Evolutionary conservation across 1,284 basidiomycete species (phyloP), one percentile per base, ranked within the genome.

Genomic region (Apiotrichum siamense): DNA sequence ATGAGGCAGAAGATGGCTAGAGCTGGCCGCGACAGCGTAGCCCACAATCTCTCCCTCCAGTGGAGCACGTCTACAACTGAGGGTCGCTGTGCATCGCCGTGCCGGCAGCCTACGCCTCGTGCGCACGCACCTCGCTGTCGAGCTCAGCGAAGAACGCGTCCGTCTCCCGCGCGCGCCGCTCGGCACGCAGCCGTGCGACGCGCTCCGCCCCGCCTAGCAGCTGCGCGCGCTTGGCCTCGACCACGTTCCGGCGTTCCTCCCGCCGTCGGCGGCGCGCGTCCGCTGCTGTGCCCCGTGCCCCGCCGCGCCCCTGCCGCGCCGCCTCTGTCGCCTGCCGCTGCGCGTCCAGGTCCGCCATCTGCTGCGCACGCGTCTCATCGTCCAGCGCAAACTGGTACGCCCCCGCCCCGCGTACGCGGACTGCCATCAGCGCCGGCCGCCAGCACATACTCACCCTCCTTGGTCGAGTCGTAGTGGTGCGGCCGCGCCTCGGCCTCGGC

Each of bases 321-420:
- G 75, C 74, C 60, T 81, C 80, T 1, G 93, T 97, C 66, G 92
- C 87, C 21, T 79, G 77, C 35, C 88, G 76, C 12, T 80, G 78
- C 9, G 75, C 68, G 40, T 78, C 80, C 15, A 97, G 73, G 44
- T 84, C 83, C 44, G 87, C 85, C 87, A 92, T 87, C 73, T 96
- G 85, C 48, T 76, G 74, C 55, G 73, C 73, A 29, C 93, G 80
- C 26, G 79, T 80, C 52, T 85, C 83, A 61, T 90, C 87, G 63
- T 94, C 88, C 1, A 71, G 79, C 3, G 88, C 87, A 70, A 97
- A 93, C 63, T 87, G 83, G 68, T 93, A 94, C 74, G 87, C 88
- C 0, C 82, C 92, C 1, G 92, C 91, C 29, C 88, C 93, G 63
- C 85, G 85, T 9, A 26, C 15, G 17, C 51, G 45, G 10, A 35